Base-by-base conservation (phyloP, 805 yeast genomes). In the Torulaspora indica region DNA sequence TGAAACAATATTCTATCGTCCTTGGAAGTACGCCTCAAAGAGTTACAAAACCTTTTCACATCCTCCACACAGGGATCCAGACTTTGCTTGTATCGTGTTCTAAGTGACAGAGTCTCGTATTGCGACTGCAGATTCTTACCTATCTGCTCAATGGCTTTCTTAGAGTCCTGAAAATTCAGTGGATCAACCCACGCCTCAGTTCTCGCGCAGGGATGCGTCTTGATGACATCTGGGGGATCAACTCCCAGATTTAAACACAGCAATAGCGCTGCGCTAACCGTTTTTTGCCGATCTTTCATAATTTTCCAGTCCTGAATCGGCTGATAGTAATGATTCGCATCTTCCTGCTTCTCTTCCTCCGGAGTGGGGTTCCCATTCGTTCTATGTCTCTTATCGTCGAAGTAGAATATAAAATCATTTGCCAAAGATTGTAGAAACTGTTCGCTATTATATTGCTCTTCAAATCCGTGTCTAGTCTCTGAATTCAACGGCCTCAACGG, bases 51-150 rank as follows among this genome's bases (percentile, higher is more conserved):
- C 38, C 97, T 73, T 60, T 91, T 91, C 31, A 89, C 83, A 59
- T 93, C 98, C 60, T 93, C 98, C 15, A 90, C 96, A 43, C 90
- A 85, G 1, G 98, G 98, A 62, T 93, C 98, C 45, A 93, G 69
- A 35, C 87, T 81, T 60, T 86, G 96, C 63, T 90, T 93, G 64
- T 89, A 90, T 38, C 95, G 76, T 1, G 96, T 88, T 52, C 96
- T 75, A 47, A 89, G 72, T 1, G 95, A 84, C 37, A 93, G 72
- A 0, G 91, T 82, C 64, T 91, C 97, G 64, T 91, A 93, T 62
- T 91, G 96, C 2, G 80, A 62, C 61, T 91, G 97, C 39, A 93
- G 68, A 51, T 78, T 81, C 61, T 89, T 91, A 1, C 97, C 97
- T 25, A 93, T 88, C 34, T 83, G 81, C 61, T 89, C 96, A 33